These are phyloP conservation scores for Neotropicomus parvogracilis DNA, from an alignment of 1,284 basidiomycete genomes.

Conservation along the genomic window DNA sequence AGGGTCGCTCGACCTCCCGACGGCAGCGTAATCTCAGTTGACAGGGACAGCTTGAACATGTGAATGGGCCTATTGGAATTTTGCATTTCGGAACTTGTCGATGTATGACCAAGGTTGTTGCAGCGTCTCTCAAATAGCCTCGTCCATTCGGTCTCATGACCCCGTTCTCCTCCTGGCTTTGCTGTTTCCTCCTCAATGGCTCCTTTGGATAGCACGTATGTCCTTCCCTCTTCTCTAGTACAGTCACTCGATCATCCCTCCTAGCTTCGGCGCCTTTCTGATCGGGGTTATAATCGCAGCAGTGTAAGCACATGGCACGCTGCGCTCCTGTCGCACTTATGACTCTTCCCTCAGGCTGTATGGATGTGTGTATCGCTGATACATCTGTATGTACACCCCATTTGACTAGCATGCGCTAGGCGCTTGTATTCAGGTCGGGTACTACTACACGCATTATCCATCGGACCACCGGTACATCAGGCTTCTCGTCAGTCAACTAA, in stretches of 20 bases:
- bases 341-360: slow-evolving; percentile 38
- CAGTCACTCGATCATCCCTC: neutral
- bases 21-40: no score
- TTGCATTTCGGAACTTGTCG: no score
- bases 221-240: neutral
- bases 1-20: no score
- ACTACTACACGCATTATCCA: slow-evolving; percentile 50
- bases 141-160: no score
- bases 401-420: slow-evolving; percentile 34
- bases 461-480: slow-evolving; percentile 46
- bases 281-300: slow-evolving; percentile 48
- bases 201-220: slow-evolving; percentile 21
- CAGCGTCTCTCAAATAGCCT: neutral
- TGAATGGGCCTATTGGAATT: no score
- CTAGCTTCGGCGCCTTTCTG: slow-evolving; percentile 47
- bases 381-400: neutral
- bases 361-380: slow-evolving; percentile 41
- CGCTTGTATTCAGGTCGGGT: slow-evolving; percentile 53
- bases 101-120: no score
- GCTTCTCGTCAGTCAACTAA: slow-evolving; percentile 35
- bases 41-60: no score
- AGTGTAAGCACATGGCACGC: slow-evolving; percentile 33
- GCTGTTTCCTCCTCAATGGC: slow-evolving; percentile 9
- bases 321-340: neutral
- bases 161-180: neutral